Evolutionary conservation across 768 basidiomycete species (phyloP), one percentile per base, ranked within the genome.

Genomic region (Collybiopsis luxurians): DNA sequence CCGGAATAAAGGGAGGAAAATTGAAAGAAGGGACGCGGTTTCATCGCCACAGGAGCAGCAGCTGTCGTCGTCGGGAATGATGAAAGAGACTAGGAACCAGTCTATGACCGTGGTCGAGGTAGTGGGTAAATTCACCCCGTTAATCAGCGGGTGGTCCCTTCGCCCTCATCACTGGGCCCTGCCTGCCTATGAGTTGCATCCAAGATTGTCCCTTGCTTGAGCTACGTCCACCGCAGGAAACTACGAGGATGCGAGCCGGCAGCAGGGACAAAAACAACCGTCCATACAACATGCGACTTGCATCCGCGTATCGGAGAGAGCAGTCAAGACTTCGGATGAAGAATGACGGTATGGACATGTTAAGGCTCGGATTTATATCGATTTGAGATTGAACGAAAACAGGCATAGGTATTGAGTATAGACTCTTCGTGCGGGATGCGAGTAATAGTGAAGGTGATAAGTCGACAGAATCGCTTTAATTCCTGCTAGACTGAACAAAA

Each of bases 291-390:
- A 85, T 87, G 65, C n/a, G n/a, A n/a, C 92, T 81, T 9, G 90
- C 92, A 17, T 84, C 83, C 0, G 79, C 71, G 62, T 86, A 85
- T 57, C 82, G 80, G 3, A 92, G 86, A 15, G 88, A 82, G 59
- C 87, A 90, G 27, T 90, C 77, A n/a, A 93, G 78, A 60, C 92
- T 89, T 66, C 90, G 90, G 0, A 93, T 79, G 1, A 77, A 62
- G 5, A 76, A 60, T 0, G 84, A 73, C 10, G 86, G n/a, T n/a
- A n/a, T n/a, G n/a, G 69, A 0, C 72, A 60, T 4, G 71, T 57
- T 2, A 86, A 80, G 2, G 85, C n/a, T 82, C 15, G 82, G 74
- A 10, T 7, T n/a, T 7, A 7, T n/a, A 19, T 44, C 5, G 11
- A 11, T 38, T 49, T 15, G 13, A 38, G 42, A 4, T 21, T 30